Conservation (phyloP, 2,329 filamentous ascomycete species). For the Phialophora tarda region DNA sequence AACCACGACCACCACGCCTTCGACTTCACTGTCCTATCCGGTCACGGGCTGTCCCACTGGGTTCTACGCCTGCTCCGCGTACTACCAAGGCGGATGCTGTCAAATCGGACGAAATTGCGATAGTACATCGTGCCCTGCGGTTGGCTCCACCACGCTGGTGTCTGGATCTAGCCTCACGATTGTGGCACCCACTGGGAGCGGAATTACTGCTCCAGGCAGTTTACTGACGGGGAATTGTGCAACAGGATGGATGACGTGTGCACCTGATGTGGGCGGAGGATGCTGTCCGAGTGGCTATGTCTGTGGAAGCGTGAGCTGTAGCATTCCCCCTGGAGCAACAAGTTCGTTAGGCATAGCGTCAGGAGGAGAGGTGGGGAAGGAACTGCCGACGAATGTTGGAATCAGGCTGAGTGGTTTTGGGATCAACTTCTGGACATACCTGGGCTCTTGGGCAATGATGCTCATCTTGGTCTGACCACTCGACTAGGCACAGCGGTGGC, state of each 20-base stretch:
- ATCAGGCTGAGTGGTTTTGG: neutral
- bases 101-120: slow-evolving; percentile 84
- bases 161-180: slow-evolving; percentile 70
- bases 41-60: slow-evolving; percentile 74
- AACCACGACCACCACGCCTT: slow-evolving; percentile 41
- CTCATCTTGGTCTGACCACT: neutral
- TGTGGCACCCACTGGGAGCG: slow-evolving; percentile 62
- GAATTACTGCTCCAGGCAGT: slow-evolving; percentile 45
- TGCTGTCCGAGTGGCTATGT: slow-evolving; percentile 81
- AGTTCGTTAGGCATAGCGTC: slow-evolving; percentile 56
- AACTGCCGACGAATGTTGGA: slow-evolving; percentile 37
- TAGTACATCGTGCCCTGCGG: slow-evolving; percentile 74
- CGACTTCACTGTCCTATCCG: slow-evolving; percentile 47
- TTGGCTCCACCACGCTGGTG: slow-evolving; percentile 67
- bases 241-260: slow-evolving; percentile 77
- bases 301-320: slow-evolving; percentile 75
- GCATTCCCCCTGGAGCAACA: slow-evolving; percentile 8
- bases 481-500: neutral
- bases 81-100: slow-evolving; percentile 83
- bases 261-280: slow-evolving; percentile 69
- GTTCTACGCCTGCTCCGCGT: slow-evolving; percentile 88
- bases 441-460: neutral
- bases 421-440: neutral
- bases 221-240: slow-evolving; percentile 64
- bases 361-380: slow-evolving; percentile 53